Base-by-base conservation (phyloP, 768 basidiomycete species). In the Ephemerocybe angulata region DNA sequence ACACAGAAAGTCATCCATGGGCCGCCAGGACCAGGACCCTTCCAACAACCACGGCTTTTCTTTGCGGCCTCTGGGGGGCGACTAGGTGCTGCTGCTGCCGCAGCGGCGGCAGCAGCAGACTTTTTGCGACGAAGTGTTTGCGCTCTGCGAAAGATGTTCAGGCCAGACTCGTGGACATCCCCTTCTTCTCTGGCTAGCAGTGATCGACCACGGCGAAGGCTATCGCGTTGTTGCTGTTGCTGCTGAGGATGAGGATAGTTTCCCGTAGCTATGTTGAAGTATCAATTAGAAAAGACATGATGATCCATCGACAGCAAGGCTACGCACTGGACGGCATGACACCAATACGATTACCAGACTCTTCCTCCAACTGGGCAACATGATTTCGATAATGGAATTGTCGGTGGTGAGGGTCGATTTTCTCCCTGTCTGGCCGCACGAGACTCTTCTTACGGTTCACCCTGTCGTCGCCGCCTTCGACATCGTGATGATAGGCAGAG, bases 1-100 rank as follows among this genome's bases (percentile, higher is more conserved):
- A 85, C 86, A 70, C 90, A 97, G 70, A 94, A 99, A 56, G 89
- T 84, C 86, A 97, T 96, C 94, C 94, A 98, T 24, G 86, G 83
- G 48, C 93, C 88, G 60, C 93, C 87, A 13, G 96, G 96, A 12
- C 95, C 93, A 37, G 93, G 93, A 55, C 86, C 85, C 48, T 83
- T 85, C 63, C 90, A 81, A 55, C 86, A 89, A 17, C 77, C 76
- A 53, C 76, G 68, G 58, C 74, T 61, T 61, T 72, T 72, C 65
- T 76, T 66, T 58, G 70, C 57, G 47, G 74, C 58, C 24, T 66
- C 69, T 17, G 71, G 56, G 40, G 68, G 54, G 50, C 75, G 63
- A 48, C 72, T 61, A 50, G 78, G 70, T 46, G 70, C 60, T 41
- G 71, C 64, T 17, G 75, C 62, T 19, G 78, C 52, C 29, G 81